Conservation (phyloP, 2,329 filamentous ascomycete species). For the Aspergillus sp. region DNA sequence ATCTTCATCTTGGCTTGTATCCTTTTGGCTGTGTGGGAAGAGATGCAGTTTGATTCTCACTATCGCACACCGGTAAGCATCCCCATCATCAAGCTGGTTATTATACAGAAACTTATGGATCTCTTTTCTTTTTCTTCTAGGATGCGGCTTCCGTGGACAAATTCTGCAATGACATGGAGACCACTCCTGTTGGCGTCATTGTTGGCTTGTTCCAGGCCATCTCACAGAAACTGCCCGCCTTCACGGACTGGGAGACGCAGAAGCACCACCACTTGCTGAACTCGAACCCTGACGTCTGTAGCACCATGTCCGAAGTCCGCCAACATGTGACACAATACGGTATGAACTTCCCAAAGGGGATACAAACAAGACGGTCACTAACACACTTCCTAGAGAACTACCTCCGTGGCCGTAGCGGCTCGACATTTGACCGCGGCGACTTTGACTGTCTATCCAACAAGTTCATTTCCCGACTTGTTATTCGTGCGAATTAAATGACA, state of each 20-base stretch:
- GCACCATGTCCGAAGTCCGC: conserved; percentile 92
- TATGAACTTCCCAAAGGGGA: conserved; percentile 43
- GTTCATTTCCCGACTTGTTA: conserved; percentile 92
- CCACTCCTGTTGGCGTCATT: conserved; percentile 88
- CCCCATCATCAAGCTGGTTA: not conserved
- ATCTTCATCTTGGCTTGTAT: conserved; percentile 97
- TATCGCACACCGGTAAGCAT: conserved; percentile 65
- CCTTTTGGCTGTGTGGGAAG: conserved; percentile 88
- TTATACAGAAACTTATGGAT: not conserved
- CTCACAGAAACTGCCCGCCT: conserved; percentile 86
- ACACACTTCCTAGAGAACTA: conserved; percentile 63
- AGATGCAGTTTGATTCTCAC: conserved; percentile 98
- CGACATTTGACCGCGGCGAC: conserved; percentile 81
- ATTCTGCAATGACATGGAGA: conserved; percentile 96
- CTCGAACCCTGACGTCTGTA: conserved; percentile 86
- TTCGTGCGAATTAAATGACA: conserved; percentile 68
- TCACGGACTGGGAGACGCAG: conserved; percentile 87
- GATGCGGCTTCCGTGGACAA: conserved; percentile 79
- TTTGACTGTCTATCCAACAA: conserved; percentile 96
- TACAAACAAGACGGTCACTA: conserved; percentile 27
- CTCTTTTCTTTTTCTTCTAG: conserved; percentile 12
- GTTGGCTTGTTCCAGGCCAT: conserved; percentile 96
- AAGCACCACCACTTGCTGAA: conserved; percentile 86
- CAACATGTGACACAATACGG: conserved; percentile 89
- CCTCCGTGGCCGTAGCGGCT: conserved; percentile 63